phyloP scores from a whole-genome alignment of 345 rosid species.

The Linum lewisii region DNA sequence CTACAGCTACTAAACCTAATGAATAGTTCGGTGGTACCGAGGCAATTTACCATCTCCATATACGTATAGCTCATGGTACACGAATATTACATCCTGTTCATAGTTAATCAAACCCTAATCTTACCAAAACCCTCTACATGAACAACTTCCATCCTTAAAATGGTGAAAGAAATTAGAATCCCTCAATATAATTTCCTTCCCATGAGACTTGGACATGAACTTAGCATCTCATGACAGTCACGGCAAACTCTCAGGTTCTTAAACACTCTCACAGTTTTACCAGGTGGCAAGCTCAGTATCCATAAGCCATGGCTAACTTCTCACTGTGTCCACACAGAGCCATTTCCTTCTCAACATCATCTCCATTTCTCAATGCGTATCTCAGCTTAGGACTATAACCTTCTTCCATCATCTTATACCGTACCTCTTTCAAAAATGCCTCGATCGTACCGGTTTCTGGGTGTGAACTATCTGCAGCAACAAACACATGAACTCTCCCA shows the following conservation, averaged over 20 bases:
- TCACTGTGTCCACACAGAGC: slow-evolving; percentile 31
- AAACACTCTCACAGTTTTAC: slow-evolving; percentile 17
- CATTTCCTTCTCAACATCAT: slow-evolving; percentile 21
- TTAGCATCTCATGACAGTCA: slow-evolving; percentile 28
- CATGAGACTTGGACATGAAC: slow-evolving; percentile 20
- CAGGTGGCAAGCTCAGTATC: slow-evolving; percentile 19
- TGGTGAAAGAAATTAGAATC: slow-evolving; percentile 34
- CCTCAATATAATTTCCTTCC: slow-evolving; percentile 27
- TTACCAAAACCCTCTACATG: slow-evolving; percentile 35
- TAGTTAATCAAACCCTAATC: background rate
- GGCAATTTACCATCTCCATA: too few species aligned
- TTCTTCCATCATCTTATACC: slow-evolving; percentile 21
- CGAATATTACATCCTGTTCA: too few species aligned
- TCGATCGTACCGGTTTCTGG: slow-evolving; percentile 14
- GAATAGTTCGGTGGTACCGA: too few species aligned
- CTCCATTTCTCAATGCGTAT: slow-evolving; percentile 17
- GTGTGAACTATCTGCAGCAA: slow-evolving; percentile 18
- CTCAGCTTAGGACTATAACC: slow-evolving; percentile 14
- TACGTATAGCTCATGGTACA: too few species aligned
- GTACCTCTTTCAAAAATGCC: slow-evolving; percentile 9
- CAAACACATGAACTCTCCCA: slow-evolving; percentile 8
- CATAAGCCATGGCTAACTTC: slow-evolving; percentile 29
- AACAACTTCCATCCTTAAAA: slow-evolving; percentile 25
- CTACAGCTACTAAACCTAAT: too few species aligned
- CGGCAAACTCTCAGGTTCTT: slow-evolving; percentile 26